These are phyloP conservation scores for Torulaspora microellipsoides DNA, from an alignment of 805 yeast genomes.

Conservation along the genomic window DNA sequence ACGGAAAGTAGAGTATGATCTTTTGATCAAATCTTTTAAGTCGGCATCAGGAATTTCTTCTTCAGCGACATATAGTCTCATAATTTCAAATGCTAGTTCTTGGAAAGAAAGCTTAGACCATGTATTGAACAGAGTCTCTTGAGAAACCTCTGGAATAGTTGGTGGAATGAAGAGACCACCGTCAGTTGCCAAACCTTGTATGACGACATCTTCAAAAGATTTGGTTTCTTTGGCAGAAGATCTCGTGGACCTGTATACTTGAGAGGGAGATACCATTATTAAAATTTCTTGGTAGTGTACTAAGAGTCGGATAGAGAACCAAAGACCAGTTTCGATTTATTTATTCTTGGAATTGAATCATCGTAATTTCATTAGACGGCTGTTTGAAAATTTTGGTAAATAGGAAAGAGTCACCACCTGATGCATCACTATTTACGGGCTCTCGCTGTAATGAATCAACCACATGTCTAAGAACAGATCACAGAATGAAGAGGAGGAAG, in stretches of 20 bases:
- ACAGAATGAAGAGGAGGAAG: too few species aligned
- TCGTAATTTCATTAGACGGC: neutral
- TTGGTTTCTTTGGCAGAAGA: conserved; percentile 46
- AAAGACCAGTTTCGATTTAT: neutral
- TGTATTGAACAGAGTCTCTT: conserved; percentile 48
- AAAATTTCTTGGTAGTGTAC: neutral
- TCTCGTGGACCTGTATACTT: conserved; percentile 78
- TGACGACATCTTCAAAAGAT: conserved; percentile 76
- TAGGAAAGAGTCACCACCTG: neutral
- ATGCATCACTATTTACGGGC: neutral
- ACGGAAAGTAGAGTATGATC: conserved; percentile 89
- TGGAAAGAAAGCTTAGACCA: conserved; percentile 79
- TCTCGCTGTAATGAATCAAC: too few species aligned
- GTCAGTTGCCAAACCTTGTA: conserved; percentile 91
- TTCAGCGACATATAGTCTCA: conserved; percentile 71
- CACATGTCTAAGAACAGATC: too few species aligned
- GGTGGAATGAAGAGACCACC: conserved; percentile 95
- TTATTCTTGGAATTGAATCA: conserved; percentile 1
- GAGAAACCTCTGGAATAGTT: conserved; percentile 60
- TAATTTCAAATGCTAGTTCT: conserved; percentile 80
- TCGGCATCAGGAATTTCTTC: conserved; percentile 71
- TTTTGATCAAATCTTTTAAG: conserved; percentile 53
- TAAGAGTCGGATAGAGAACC: neutral
- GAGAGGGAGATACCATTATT: conserved; percentile 38
- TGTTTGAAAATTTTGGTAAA: conserved; percentile 8